Evolutionary conservation across 2,329 filamentous ascomycete species (phyloP).

Genomic region (Clarireedia hainanense): DNA sequence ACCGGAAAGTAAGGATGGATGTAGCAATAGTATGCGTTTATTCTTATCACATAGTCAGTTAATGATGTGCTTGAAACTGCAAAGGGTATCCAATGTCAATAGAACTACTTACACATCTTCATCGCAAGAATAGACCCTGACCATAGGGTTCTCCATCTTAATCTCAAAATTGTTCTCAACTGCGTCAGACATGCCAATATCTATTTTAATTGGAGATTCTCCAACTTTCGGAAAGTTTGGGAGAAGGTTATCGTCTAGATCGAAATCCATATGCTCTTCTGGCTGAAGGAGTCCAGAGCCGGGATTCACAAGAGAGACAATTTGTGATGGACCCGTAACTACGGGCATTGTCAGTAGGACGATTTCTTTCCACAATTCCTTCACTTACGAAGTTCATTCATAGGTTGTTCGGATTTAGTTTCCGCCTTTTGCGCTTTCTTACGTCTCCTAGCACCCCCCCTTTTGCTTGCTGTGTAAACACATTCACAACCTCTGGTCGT

Average conservation of each 20-base stretch:
- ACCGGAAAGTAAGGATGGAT: constrained; percentile 45
- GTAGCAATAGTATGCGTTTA: constrained; percentile 45
- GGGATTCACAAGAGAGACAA: constrained; percentile 1
- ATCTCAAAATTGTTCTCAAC: constrained; percentile 7
- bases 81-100: too few relatives aligned
- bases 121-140: constrained; percentile 21
- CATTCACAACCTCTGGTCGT: constrained; percentile 25
- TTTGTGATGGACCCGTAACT: constrained; percentile 6
- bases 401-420: neutral
- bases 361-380: too few relatives aligned
- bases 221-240: neutral
- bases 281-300: constrained; percentile 4
- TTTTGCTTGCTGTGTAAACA: constrained; percentile 24
- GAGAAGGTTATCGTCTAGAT: neutral
- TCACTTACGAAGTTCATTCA: constrained; percentile 6
- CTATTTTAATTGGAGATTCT: constrained; percentile 6
- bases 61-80: neutral
- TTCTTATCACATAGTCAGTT: constrained; percentile 24
- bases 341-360: neutral
- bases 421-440: constrained; percentile 9
- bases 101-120: constrained; percentile 21
- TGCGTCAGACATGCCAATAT: constrained; percentile 11
- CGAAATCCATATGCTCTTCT: neutral
- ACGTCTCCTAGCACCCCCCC: constrained; percentile 25
- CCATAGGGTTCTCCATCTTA: neutral